Percentiles rank a stretch among this genome's conserved stretches.
Conservation (phyloP, 2,329 filamentous ascomycete species). For the Bipolaris zeicola region DNA sequence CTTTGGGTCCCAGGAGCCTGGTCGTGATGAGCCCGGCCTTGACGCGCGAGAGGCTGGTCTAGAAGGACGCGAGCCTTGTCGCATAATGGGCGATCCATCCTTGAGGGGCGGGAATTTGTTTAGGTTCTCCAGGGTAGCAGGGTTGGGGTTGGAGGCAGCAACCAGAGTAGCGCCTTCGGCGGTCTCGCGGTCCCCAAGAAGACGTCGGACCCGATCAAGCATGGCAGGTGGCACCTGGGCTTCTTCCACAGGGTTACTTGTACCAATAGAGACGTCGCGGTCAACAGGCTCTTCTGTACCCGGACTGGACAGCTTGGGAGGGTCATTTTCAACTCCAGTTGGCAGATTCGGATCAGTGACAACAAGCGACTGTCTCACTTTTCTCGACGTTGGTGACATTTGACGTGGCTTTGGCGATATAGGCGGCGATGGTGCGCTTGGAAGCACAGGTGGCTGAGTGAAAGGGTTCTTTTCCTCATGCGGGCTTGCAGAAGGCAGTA, state of each 20-base stretch:
- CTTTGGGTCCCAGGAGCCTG: conserved; percentile 37
- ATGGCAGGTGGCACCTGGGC: conserved; percentile 30
- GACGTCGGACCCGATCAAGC: conserved; percentile 32
- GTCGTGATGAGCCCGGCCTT: conserved; percentile 32
- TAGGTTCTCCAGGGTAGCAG: conserved; percentile 20
- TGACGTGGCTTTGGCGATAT: conserved; percentile 23
- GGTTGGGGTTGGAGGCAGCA: conserved; percentile 11
- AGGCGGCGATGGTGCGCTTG: conserved; percentile 23
- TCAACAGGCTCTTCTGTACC: conserved; percentile 4
- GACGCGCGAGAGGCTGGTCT: conserved; percentile 30
- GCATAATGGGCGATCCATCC: conserved; percentile 27
- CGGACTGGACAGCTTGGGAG: conserved; percentile 24
- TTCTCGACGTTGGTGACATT: conserved; percentile 25
- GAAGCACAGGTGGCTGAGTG: conserved; percentile 16
- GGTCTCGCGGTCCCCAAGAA: conserved; percentile 30
- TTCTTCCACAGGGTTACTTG: conserved; percentile 22
- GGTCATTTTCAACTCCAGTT: conserved; percentile 29
- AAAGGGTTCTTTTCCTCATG: conserved; percentile 11
- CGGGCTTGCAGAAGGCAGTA: conserved; percentile 32
- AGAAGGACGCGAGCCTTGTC: conserved; percentile 33
- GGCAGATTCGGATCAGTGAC: conserved; percentile 11
- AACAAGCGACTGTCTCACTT: conserved; percentile 12
- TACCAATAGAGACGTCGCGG: conserved; percentile 22
- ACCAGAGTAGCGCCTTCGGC: conserved; percentile 15
- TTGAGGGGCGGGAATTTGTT: conserved; percentile 20